Conservation (phyloP, 1,139 yeast species). For the Yamadazyma spencermartinsiae region DNA sequence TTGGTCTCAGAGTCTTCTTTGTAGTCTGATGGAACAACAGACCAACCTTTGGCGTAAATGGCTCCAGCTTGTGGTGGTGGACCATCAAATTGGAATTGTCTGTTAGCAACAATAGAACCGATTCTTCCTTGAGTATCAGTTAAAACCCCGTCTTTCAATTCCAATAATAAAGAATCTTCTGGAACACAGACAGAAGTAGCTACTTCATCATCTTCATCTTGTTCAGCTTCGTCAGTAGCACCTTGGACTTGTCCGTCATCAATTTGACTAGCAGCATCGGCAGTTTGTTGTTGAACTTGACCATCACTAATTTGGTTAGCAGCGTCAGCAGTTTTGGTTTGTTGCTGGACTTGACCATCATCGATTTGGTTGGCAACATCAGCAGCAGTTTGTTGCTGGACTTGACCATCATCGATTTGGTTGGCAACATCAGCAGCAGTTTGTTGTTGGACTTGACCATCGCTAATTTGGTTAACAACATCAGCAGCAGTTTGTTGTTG, state of each 20-base stretch:
- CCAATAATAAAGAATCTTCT: conserved; percentile 28
- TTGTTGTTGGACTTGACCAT: conserved; percentile 40
- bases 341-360: conserved; percentile 39
- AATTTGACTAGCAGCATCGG: conserved; percentile 32
- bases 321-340: conserved; percentile 26
- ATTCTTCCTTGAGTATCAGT: conserved; percentile 36
- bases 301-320: conserved; percentile 34
- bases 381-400: conserved; percentile 46
- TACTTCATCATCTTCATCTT: conserved; percentile 5
- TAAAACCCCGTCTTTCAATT: conserved; percentile 29
- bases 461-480: conserved; percentile 34
- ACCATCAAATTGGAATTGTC: conserved; percentile 48
- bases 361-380: conserved; percentile 26
- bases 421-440: conserved; percentile 37
- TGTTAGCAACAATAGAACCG: conserved; percentile 46
- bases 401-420: conserved; percentile 65
- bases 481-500: conserved; percentile 38
- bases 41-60: conserved; percentile 43
- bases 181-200: conserved; percentile 24
- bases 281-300: conserved; percentile 20
- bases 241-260: conserved; percentile 43
- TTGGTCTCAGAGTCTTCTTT: conserved; percentile 15
- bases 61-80: conserved; percentile 48
- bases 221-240: conserved; percentile 10
- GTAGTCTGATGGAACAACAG: conserved; percentile 31